Evolutionary conservation across 1,139 yeast species (phyloP), one percentile per base, ranked within the genome.

Genomic region (Debaryomycetaceae sp.): DNA sequence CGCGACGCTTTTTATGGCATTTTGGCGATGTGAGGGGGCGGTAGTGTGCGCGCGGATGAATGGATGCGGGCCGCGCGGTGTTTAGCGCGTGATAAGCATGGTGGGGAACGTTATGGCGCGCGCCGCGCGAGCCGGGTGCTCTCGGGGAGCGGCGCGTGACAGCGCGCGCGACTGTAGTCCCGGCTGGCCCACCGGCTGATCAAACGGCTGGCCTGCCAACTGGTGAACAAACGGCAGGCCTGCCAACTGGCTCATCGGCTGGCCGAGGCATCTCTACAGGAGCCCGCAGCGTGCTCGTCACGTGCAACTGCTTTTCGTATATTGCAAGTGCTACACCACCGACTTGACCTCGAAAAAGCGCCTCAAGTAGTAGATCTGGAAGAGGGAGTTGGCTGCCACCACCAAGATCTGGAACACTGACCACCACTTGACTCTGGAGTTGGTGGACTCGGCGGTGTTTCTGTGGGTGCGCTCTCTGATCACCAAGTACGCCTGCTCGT

Each of bases 341-440:
- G 93, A 75, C 52, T 88, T 86, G 37, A 91, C 97, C 62, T 91
- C 98, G 54, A 91, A 91, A 64, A 91, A 91, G 49, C 97, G 76
- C 65, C 83, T 86, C 62, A 91, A 74, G 65, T 88, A 91, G 65
- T 83, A 84, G 43, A 91, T 88, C 61, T 91, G 98, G 77, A 91
- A 91, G 34, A 89, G 47, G 18, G 95, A 84, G 68, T 88, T 91
- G 41, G 74, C 76, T 25, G 82, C 83, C 30, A 91, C 96, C 39
- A 91, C 89, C 35, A 81, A 49, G 42, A 91, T 69, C 64, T 91
- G 98, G 71, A 89, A 83, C 23, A 85, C 72, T 18, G 95, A 84
- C 98, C 98, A 91, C 88, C 94, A 91, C 63, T 91, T 91, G 48
- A 91, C 97, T 53, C 98, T 79, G 35, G 94, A 82, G 61, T 91